phyloP scores from a whole-genome alignment of 495 filamentous ascomycete genomes.

The Parathielavia hyrcaniae region DNA sequence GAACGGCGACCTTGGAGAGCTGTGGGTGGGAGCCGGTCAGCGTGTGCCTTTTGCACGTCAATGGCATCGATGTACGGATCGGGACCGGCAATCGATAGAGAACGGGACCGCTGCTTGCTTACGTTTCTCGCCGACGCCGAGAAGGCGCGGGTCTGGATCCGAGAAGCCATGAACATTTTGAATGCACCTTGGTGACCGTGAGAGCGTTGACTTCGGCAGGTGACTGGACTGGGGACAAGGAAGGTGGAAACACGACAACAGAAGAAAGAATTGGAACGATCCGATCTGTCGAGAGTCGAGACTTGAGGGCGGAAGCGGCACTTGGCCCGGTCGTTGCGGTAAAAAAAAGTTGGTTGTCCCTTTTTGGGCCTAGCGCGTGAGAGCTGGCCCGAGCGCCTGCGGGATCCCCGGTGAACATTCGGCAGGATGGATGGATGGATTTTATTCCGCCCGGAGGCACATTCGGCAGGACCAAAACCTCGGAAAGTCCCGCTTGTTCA shows the following conservation, averaged over 20 bases:
- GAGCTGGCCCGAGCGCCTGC: conserved; percentile 1
- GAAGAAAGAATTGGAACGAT: conserved; percentile 8
- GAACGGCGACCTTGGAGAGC: conserved; percentile 94
- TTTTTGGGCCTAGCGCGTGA: conserved; percentile 20
- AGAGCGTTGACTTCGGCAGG: background rate
- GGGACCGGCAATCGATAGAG: background rate
- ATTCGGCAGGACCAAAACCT: no score
- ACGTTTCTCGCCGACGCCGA: conserved; percentile 88
- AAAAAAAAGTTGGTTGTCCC: conserved; percentile 24
- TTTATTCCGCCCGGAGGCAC: no score
- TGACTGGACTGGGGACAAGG: background rate
- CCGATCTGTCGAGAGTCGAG: background rate
- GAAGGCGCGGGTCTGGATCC: conserved; percentile 86
- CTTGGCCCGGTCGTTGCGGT: conserved; percentile 17
- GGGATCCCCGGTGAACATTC: conserved; percentile 11
- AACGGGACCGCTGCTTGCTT: conserved; percentile 26
- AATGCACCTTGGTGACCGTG: conserved; percentile 18
- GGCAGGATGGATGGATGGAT: conserved; percentile 19
- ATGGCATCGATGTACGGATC: conserved; percentile 2
- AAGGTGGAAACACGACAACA: conserved; percentile 11
- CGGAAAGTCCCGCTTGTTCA: no score
- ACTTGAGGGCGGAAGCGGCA: no score
- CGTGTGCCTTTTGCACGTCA: conserved; percentile 32
- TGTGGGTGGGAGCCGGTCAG: conserved; percentile 34
- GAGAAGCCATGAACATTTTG: conserved; percentile 75